phyloP scores from a whole-genome alignment of 2,329 filamentous ascomycete genomes.

The Ophiostoma ulmi region DNA sequence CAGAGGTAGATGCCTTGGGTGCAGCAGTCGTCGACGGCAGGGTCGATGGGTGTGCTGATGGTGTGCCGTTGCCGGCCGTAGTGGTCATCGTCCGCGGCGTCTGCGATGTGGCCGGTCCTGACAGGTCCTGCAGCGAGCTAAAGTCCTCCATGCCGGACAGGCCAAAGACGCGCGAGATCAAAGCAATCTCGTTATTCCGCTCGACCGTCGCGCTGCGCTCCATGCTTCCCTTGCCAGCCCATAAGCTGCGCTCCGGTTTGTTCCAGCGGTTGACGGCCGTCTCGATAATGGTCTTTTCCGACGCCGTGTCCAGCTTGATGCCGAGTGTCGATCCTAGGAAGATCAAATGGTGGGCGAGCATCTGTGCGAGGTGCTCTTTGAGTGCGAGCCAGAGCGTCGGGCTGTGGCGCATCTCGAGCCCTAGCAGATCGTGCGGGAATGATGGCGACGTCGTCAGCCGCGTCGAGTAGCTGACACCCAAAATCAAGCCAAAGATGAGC shows the following conservation, averaged over 20 bases:
- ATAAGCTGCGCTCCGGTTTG: constrained; percentile 32
- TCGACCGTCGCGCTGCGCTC: not conserved
- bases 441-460: constrained; percentile 26
- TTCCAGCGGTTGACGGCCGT: constrained; percentile 32
- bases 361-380: constrained; percentile 35
- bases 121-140: not conserved
- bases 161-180: constrained; percentile 14
- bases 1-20: not conserved
- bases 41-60: not conserved
- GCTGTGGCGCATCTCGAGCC: constrained; percentile 31
- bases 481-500: constrained; percentile 32
- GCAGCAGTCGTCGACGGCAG: not conserved
- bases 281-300: constrained; percentile 33
- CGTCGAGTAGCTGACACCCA: constrained; percentile 32
- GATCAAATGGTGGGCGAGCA: constrained; percentile 34
- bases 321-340: constrained; percentile 32
- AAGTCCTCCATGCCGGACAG: not conserved
- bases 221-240: constrained; percentile 26
- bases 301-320: constrained; percentile 32
- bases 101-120: constrained; percentile 1
- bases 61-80: not conserved
- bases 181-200: not conserved
- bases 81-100: not conserved
- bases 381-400: constrained; percentile 35
- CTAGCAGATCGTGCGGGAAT: constrained; percentile 29